These are phyloP conservation scores for Symbiodinium natans DNA, from an alignment of 73 alveolate species.

Conservation along the genomic window DNA sequence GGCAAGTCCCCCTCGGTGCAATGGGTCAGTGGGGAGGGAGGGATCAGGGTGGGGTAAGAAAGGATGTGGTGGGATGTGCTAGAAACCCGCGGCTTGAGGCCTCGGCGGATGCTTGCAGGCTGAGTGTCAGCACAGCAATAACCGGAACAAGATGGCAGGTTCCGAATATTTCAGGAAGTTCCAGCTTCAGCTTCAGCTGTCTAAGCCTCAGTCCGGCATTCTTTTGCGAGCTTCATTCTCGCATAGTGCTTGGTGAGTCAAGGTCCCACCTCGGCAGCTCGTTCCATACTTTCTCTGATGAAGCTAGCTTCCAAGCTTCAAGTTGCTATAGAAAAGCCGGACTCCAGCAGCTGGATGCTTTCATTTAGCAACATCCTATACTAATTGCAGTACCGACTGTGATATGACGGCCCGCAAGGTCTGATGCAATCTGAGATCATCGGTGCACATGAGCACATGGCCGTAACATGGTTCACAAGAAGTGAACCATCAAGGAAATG, in stretches of 20 bases:
- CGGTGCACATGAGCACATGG: not conserved
- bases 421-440: not conserved
- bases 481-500: not conserved
- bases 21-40: no score
- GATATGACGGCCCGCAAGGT: not conserved
- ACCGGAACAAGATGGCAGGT: not conserved
- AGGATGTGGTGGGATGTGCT: no score
- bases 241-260: not conserved
- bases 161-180: slow-evolving; percentile 84
- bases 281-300: slow-evolving; percentile 69
- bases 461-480: not conserved
- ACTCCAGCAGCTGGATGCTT: not conserved
- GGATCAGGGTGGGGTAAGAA: no score
- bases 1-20: no score
- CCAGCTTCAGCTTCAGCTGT: slow-evolving; percentile 82
- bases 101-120: no score
- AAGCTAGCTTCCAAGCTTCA: not conserved
- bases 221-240: no score
- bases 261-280: slow-evolving; percentile 76
- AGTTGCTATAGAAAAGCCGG: not conserved
- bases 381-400: slow-evolving; percentile 12
- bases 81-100: no score
- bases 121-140: not conserved
- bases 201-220: not conserved
- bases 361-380: not conserved